phyloP scores from a whole-genome alignment of 108 stramenopile genomes.

The Fragilariopsis cylindrus region DNA sequence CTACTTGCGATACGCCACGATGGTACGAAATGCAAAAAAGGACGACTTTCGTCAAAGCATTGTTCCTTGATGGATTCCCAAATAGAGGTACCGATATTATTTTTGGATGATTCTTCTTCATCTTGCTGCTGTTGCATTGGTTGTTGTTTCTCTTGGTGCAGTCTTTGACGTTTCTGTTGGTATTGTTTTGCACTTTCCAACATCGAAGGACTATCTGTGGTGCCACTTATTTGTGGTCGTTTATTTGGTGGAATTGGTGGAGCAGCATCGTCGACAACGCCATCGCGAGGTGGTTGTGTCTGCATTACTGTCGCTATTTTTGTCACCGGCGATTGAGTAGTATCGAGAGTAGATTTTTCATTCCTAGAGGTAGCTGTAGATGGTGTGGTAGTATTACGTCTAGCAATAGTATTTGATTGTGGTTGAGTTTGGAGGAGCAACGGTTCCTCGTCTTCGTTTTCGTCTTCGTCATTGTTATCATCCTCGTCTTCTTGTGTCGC shows the following conservation, averaged over 20 bases:
- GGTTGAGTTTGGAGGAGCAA: slow-evolving; percentile 11
- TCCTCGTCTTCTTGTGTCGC: slow-evolving; percentile 15
- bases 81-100: background rate
- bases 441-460: background rate
- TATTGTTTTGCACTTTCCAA: background rate
- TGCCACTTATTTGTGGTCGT: background rate
- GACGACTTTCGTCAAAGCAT: background rate
- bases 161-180: background rate
- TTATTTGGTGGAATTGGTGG: background rate
- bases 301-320: background rate
- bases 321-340: background rate
- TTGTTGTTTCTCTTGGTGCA: background rate
- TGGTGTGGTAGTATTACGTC: slow-evolving; percentile 3
- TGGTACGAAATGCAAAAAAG: slow-evolving; percentile 2
- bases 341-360: too few species aligned
- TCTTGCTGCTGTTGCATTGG: background rate
- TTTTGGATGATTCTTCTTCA: background rate
- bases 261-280: background rate
- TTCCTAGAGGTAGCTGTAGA: background rate
- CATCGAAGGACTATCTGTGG: background rate
- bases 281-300: background rate
- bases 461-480: slow-evolving; percentile 3
- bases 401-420: background rate
- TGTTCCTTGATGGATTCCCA: slow-evolving; percentile 9
- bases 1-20: background rate